Evolutionary conservation across 2,329 filamentous ascomycete genomes (phyloP).

Genomic region (Lithohypha guttulata): DNA sequence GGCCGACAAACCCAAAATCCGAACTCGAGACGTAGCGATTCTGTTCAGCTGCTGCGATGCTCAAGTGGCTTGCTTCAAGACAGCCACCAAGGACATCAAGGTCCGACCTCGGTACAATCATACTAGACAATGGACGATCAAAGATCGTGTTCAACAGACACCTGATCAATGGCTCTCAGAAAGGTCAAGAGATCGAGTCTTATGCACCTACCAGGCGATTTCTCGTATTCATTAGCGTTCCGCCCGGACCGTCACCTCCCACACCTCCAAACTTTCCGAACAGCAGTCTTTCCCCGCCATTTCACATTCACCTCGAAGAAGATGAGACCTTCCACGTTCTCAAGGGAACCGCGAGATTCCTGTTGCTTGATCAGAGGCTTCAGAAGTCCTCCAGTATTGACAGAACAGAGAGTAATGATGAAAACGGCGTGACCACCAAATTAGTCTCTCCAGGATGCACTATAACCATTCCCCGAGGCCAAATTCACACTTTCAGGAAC

Average conservation of each 20-base stretch:
- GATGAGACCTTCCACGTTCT: constrained; percentile 12
- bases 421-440: background rate
- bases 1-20: no score
- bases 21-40: no score
- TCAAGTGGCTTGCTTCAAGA: constrained; percentile 1
- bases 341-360: constrained; percentile 8
- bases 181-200: no score
- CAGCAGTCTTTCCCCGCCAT: constrained; percentile 8
- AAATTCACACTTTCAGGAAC: constrained; percentile 11
- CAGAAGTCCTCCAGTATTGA: background rate
- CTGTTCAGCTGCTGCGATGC: no score
- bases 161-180: no score
- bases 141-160: constrained; percentile 6
- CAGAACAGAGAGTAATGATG: background rate
- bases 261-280: constrained; percentile 4
- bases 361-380: constrained; percentile 3
- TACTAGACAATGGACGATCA: constrained; percentile 9
- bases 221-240: constrained; percentile 9
- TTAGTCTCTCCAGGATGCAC: constrained; percentile 4
- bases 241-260: constrained; percentile 2
- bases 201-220: no score
- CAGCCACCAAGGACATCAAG: constrained; percentile 6
- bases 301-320: constrained; percentile 11
- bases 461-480: constrained; percentile 6
- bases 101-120: constrained; percentile 8